Evolutionary conservation across 2,329 filamentous ascomycete genomes (phyloP), one percentile per base, ranked within the genome.

Genomic region (Fonsecaea pugnacius): DNA sequence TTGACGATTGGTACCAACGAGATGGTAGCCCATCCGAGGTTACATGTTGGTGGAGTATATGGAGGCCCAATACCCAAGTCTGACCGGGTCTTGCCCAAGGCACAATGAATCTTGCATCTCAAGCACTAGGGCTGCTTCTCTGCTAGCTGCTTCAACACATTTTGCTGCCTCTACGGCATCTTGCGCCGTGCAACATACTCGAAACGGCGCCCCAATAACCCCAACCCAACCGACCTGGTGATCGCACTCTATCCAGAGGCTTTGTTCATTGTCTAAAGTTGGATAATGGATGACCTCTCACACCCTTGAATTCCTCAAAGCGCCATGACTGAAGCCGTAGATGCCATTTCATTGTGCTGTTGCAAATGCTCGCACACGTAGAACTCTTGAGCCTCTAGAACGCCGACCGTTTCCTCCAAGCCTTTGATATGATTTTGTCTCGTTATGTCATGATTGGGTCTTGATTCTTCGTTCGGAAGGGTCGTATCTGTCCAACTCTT

Each of bases 1-100:
- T 78, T 60, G 80, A 82, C 66, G 80, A 82, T 64, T 82, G 80
- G 80, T 77, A 80, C 66, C 71, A 72, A 33, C 75, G 73, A 4
- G 76, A 78, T 69, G 79, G 79, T 46, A 72, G 73, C 18, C 77
- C 75, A 14, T 67, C 78, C 24, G 78, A 77, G 52, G 79, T 81
- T 8, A 73, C 73, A 36, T 82, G 79, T 67, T 81, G 79, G 79
- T 82, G 79, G 79, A 79, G 78, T 18, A 72, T 81, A 21, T 82
- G 79, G 79, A 64, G 66, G 43, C 63, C 61, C 21, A 30, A 24
- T 35, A 7, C 43, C 46, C 33, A 35, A 35, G 33, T 32, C 33
- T 53, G 51, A 53, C 27, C 48, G 14, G 18, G 24, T 6, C 21
- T 16, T 33, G 2, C 24, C 35, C 8, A 27, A 21, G 53, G 12